Base-by-base conservation (phyloP, 257 asterid species). In the Salvia rosmarinus region DNA sequence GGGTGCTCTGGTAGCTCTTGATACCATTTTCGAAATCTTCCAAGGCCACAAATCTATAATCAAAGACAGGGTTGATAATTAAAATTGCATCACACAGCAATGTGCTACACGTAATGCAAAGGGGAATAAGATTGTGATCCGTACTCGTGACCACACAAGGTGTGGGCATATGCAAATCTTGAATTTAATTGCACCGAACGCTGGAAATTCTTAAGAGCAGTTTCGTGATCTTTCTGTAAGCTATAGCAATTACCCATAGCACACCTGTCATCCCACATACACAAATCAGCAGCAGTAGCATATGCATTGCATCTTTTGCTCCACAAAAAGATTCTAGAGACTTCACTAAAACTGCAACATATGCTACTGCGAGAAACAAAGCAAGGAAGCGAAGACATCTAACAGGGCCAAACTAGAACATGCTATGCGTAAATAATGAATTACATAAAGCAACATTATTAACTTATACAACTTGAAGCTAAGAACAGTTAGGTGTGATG, bases 221-320 rank as follows among this genome's bases (percentile, higher is more conserved):
- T 84, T 82, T 92, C 97, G 25, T 92, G 98, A 82, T 92, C 98
- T 80, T 88, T 90, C 84, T 92, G 98, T 77, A 90, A 81, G 81
- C 98, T 92, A 78, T 85, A 92, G 85, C 97, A 92, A 73, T 92
- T 92, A 34, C 98, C 98, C 91, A 90, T 81, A 35, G 98, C 98
- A 83, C 90, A 85, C 98, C 98, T 91, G 90, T 37, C 82, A 87
- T 30, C 58, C 59, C 76, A 76, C 37, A 63, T 43, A 50, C 70
- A 81, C 49, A 59, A 5, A 23, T 58, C 43, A 58, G 49, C 66
- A 17, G 12, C 47, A 25, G 25, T 35, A 40, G 28, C 25, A 30
- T 16, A 61, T 42, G 49, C n/a, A 21, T n/a, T 16, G 47, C 25
- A 57, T 13, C 54, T 34, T 56, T 16, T 19, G 28, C 56, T 73